Evolutionary conservation across 371 early-diverging fungal species (phyloP).

Genomic region (Mucor piriformis): DNA sequence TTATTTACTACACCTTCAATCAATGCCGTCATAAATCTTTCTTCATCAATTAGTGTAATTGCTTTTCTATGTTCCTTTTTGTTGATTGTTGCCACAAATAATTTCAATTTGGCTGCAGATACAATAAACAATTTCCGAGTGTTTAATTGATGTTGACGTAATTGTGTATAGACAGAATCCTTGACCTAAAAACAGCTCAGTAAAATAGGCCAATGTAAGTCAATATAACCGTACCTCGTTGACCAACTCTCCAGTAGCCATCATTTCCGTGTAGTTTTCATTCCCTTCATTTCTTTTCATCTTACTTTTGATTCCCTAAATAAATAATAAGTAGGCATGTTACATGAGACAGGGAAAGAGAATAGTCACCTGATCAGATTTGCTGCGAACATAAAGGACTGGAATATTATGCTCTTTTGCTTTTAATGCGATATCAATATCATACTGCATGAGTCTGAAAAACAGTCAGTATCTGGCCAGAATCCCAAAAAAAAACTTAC

Average conservation of each 20-base stretch:
- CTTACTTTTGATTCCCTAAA: constrained; percentile 43
- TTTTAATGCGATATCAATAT: constrained; percentile 37
- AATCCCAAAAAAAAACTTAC: constrained; percentile 18
- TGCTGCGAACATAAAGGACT: constrained; percentile 46
- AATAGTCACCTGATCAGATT: constrained; percentile 45
- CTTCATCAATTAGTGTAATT: constrained; percentile 39
- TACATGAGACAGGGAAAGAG: too few relatives aligned
- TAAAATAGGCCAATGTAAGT: neutral
- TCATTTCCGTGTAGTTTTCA: constrained; percentile 27
- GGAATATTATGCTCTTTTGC: constrained; percentile 44
- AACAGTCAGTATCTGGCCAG: neutral
- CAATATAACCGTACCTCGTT: constrained; percentile 32
- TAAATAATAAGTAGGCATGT: neutral
- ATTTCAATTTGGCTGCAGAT: constrained; percentile 41
- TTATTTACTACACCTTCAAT: constrained; percentile 46
- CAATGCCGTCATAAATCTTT: constrained; percentile 40
- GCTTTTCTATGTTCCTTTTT: constrained; percentile 28
- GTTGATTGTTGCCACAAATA: constrained; percentile 41
- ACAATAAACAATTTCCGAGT: constrained; percentile 44
- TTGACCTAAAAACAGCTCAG: constrained; percentile 34
- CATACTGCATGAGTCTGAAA: constrained; percentile 35
- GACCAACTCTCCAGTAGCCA: constrained; percentile 42
- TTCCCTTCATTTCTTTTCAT: constrained; percentile 25
- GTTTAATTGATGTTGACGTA: constrained; percentile 38
- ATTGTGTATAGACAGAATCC: constrained; percentile 36